Evolutionary conservation across 257 asterid genomes (phyloP), one percentile per base, ranked within the genome.

Genomic region (Nicotiana benthamiana): DNA sequence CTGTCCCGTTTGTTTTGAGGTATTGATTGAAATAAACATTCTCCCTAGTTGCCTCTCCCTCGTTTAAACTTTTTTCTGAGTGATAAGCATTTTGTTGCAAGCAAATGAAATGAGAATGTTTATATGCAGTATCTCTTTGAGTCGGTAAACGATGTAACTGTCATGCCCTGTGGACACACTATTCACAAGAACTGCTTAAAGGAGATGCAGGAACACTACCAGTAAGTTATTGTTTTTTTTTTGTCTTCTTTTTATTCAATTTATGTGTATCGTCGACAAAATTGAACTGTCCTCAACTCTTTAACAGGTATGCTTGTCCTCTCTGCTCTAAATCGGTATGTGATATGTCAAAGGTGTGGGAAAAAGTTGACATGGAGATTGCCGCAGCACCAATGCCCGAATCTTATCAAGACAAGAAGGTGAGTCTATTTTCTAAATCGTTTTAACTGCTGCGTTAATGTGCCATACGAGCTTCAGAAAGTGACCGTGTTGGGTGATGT

Each of bases 1-100:
- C 82, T 94, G 97, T 79, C 98, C 98, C 22, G 90, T 94, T 82
- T 94, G 98, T 85, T 92, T 90, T 80, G 98, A 94, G 97, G 98
- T 93, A 82, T 59, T 51, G 18, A 40, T 18, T 8, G 11, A 24
- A 51, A 27, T 32, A n/a, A 40, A 2, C 78, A 18, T 10, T 59
- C n/a, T 28, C 20, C 1, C 4, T n/a, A 51, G 8, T 12, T 22
- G 28, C 12, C 27, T 34, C 26, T 57, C 18, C 76, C 52, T 60
- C 16, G 0, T 82, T 32, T 34, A 20, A 34, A 16, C 48, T 43
- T 46, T 20, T 46, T 28, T 60, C 13, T 36, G 15, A 27, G 24
- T 20, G 13, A 65, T 4, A 3, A 1, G 22, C 22, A 53, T 53
- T 17, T 53, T 48, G 26, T 24, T 48, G 40, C 79, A 74, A 74